Percentiles rank a stretch among this genome's conserved stretches.
phyloP scores from a whole-genome alignment of 257 asterid genomes.

The Parsonsia alboflavescens region DNA sequence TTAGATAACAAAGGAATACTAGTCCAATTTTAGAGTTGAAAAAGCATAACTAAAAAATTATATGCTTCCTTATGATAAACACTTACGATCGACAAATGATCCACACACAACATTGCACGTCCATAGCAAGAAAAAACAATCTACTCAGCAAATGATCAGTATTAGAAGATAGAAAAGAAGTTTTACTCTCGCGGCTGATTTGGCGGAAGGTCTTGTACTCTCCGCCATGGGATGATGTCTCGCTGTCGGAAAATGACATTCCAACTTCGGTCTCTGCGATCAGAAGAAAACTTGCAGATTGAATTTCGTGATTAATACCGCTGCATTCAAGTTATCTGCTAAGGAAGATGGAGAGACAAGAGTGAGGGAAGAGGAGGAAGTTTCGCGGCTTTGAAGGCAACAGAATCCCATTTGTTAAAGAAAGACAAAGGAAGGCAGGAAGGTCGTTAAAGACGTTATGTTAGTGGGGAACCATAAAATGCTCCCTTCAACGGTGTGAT shows the following conservation, averaged over 20 bases:
- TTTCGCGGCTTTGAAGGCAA: conserved; percentile 49
- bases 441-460: conserved; percentile 26
- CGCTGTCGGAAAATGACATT: conserved; percentile 93
- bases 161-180: neutral
- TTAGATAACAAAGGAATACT: neutral
- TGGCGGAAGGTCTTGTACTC: conserved; percentile 89
- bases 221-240: conserved; percentile 60
- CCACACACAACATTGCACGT: neutral
- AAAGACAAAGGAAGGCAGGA: neutral
- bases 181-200: conserved; percentile 84
- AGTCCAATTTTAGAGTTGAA: neutral
- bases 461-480: conserved; percentile 74
- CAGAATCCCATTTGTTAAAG: neutral
- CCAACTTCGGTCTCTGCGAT: neutral
- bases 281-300: neutral
- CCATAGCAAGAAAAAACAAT: neutral
- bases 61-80: neutral
- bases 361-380: conserved; percentile 17
- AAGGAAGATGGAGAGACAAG: conserved; percentile 11
- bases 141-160: neutral
- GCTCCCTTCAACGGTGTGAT: conserved; percentile 51
- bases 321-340: neutral
- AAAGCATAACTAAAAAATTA: neutral
- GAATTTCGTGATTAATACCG: too few relatives aligned
- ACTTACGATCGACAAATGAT: neutral